Base-by-base conservation (phyloP, 805 yeast species). In the Teunomyces barrocoloradensis region DNA sequence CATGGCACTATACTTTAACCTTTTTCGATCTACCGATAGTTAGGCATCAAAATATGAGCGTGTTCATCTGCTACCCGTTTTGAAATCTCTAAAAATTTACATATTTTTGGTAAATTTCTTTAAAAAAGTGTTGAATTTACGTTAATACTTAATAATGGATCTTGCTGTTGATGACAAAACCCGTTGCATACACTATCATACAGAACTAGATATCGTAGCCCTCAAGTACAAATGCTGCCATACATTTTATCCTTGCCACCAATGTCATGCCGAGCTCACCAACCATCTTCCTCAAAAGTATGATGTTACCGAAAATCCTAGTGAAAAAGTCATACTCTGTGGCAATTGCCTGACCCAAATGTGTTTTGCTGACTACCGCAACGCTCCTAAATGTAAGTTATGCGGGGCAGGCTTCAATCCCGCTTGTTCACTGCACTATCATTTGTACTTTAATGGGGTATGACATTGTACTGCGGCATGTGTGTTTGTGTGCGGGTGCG, bases 181-280 rank as follows among this genome's bases (percentile, higher is more conserved):
- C 3, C 50, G 77, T 18, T 73, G 77, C 43, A 30, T 41, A 5
- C 77, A 73, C 59, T 72, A 71, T 52, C 64, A 68, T 43, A 50
- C 61, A 37, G 43, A 34, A 3, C 56, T 66, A 2, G 77, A 73
- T 51, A 58, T 73, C 7, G 66, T 73, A 3, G 76, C 76, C 10
- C 53, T 73, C 39, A 69, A 67, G 47, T 71, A 67, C 53, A 59
- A 59, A 49, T 73, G 77, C 55, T 73, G 77, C 49, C 52, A 47
- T 4, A 42, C 44, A 12, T 73, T 63, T 48, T 73, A 59, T 49
- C 74, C 76, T 2, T 73, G 77, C 55, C 68, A 55, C 53, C 49
- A 68, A 51, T 73, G 77, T 54, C 77, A 73, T 50, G 50, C 51
- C 17, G 57, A 54, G 28, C 43, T 36, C 27, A 34, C 50, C 5